Conservation (phyloP, 805 yeast genomes). For the Sugiyamaella americana region DNA sequence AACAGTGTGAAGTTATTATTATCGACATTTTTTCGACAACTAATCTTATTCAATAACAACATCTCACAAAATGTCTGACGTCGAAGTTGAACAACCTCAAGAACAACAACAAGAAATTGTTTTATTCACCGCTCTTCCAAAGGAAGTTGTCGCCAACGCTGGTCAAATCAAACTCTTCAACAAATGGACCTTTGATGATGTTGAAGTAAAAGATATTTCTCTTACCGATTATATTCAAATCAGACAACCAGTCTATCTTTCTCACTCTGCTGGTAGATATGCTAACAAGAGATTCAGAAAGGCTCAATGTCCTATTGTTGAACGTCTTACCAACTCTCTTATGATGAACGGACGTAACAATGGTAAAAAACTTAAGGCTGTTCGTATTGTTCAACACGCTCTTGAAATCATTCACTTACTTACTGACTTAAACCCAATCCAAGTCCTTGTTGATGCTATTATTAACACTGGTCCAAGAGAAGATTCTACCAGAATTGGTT, state of each 20-base stretch:
- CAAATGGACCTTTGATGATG: conserved; percentile 99
- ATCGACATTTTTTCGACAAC: background rate
- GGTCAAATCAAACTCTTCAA: conserved; percentile 96
- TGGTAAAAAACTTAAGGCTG: conserved; percentile 99
- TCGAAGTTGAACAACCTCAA: conserved; percentile 17
- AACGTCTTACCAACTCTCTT: conserved; percentile 98
- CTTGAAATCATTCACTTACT: conserved; percentile 94
- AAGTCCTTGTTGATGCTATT: conserved; percentile 97
- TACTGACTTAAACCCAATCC: conserved; percentile 99
- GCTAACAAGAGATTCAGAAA: conserved; percentile 99
- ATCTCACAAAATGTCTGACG: conserved; percentile 17
- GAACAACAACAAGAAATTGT: conserved; percentile 51
- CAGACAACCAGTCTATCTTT: conserved; percentile 93
- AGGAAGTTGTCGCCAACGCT: conserved; percentile 92
- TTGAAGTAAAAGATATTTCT: conserved; percentile 96
- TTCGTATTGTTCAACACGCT: conserved; percentile 99
- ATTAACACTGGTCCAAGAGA: conserved; percentile 99
- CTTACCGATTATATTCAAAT: conserved; percentile 97
- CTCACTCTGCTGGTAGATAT: conserved; percentile 99
- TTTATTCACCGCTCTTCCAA: conserved; percentile 95
- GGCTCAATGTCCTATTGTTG: conserved; percentile 99
- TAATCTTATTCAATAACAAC: background rate
- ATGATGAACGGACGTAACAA: conserved; percentile 99
- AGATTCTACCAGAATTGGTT: conserved; percentile 99
- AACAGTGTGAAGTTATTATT: background rate